Evolutionary conservation across 805 yeast genomes (phyloP).

Genomic region (Candida broadrunensis): DNA sequence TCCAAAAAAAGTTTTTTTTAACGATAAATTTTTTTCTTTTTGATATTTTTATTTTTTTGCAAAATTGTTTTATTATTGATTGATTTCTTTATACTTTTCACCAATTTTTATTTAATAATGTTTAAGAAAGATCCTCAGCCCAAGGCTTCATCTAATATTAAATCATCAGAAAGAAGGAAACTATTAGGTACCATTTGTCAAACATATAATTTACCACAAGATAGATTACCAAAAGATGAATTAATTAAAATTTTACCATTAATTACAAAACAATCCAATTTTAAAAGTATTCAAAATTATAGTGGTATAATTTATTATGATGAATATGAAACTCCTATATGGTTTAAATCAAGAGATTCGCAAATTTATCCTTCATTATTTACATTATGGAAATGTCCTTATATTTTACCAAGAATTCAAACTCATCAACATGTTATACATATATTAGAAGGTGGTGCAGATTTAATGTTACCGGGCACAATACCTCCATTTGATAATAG

Average conservation of each 20-base stretch:
- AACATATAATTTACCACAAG: constrained; percentile 37
- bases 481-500: constrained; percentile 55
- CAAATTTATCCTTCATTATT: constrained; percentile 66
- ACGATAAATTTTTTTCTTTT: no score
- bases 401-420: constrained; percentile 58
- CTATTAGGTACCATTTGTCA: constrained; percentile 43
- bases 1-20: no score
- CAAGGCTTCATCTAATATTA: constrained; percentile 76
- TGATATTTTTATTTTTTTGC: no score
- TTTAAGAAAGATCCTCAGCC: constrained; percentile 55
- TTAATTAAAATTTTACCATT: constrained; percentile 46
- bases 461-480: constrained; percentile 74
- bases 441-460: constrained; percentile 74
- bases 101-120: constrained; percentile 37
- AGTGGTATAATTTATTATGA: constrained; percentile 67
- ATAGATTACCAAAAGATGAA: constrained; percentile 38
- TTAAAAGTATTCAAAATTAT: constrained; percentile 48
- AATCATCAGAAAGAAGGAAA: constrained; percentile 74
- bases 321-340: constrained; percentile 62
- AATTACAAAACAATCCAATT: constrained; percentile 60
- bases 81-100: no score
- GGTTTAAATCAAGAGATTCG: constrained; percentile 63
- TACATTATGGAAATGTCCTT: constrained; percentile 69
- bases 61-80: no score
- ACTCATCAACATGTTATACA: constrained; percentile 77